Evolutionary conservation across 1,284 basidiomycete species (phyloP), one percentile per base, ranked within the genome.

Genomic region (Fistulina hepatica): DNA sequence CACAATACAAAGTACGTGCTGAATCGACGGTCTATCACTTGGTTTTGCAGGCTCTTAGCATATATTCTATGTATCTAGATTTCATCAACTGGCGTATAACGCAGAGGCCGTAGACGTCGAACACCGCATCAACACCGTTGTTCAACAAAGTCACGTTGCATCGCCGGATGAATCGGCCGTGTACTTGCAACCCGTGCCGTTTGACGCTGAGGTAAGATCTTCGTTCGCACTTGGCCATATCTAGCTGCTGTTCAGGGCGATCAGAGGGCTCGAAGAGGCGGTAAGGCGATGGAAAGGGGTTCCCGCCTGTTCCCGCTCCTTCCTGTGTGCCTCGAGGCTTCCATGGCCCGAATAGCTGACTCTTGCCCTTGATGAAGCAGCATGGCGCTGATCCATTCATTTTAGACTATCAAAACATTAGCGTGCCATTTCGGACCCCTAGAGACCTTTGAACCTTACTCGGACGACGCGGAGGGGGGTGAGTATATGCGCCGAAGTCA

Each of bases 371-470:
- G 22, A 30, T 32, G 24, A 10, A 34, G 21, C 24, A 13, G 40
- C 3, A 23, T 32, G 27, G 8, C n/a, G 9, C 6, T 19, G 13
- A 33, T 43, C 5, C 17, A 12, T 33, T 16, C 32, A 20, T 30
- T 37, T 2, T 36, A 76, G 76, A 61, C 66, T 19, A 55, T 80
- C 15, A 55, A 56, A 10, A 59, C 55, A 21, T 54, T 81, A 28
- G 63, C 63, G 6, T 52, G 57, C 19, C 64, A 67, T 32, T 81
- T 81, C 49, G 78, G 78, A 17, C 54, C 58, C 1, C 48, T 81
- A 17, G 78, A 81, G 44, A 56, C 56, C 30, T 69, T 73, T 54
- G 43, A 39, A 11, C 33, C 43, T 21, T 48, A 55, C 33, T 21
- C 16, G n/a, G n/a, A n/a, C 15, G 28, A 19, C 11, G 15, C 28